These are phyloP conservation scores for Fremontodendron californicum DNA, from an alignment of 345 rosid genomes.

Conservation along the genomic window DNA sequence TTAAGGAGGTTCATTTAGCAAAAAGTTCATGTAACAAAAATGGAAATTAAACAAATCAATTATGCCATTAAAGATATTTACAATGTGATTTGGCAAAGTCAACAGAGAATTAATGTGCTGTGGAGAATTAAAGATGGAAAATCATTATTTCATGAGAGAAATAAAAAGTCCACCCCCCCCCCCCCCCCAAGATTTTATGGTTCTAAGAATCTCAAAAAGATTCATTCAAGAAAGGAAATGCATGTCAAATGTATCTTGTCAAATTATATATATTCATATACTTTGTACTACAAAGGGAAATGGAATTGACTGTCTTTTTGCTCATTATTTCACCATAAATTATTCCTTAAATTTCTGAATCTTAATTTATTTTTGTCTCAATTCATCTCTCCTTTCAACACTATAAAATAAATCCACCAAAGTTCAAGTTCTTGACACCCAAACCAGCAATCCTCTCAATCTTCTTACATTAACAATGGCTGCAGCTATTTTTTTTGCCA, in stretches of 20 bases:
- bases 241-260: not conserved
- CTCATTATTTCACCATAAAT: not conserved
- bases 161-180: no score
- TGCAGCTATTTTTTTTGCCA: not conserved
- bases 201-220: not conserved
- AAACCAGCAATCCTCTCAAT: not conserved
- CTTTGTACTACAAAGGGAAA: not conserved
- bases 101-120: not conserved
- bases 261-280: not conserved
- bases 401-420: not conserved
- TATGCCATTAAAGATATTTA: not conserved
- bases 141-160: not conserved
- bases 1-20: not conserved
- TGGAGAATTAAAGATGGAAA: not conserved
- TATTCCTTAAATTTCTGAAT: not conserved
- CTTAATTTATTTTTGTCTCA: not conserved
- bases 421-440: not conserved
- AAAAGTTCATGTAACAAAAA: not conserved
- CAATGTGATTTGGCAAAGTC: not conserved
- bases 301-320: not conserved
- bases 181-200: not conserved
- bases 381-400: not conserved
- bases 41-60: not conserved
- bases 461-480: conserved; percentile 1
- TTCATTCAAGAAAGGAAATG: not conserved